Conservation (phyloP, 2,329 filamentous ascomycete genomes). For the Fusarium nematophilum region DNA sequence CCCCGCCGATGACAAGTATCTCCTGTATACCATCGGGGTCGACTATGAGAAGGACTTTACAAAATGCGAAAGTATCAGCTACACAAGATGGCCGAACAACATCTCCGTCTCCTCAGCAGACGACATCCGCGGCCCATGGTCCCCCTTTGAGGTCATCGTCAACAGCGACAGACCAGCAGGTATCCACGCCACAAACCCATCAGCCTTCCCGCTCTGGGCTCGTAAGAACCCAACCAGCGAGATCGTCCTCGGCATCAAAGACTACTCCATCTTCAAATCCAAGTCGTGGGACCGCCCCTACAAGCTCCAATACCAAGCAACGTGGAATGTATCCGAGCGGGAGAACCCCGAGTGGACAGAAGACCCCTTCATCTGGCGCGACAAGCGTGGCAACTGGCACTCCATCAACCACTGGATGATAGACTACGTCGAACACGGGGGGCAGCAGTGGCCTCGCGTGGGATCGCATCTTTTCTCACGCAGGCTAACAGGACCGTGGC, state of each 20-base stretch:
- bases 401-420: conserved; percentile 48
- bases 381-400: conserved; percentile 49
- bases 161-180: conserved; percentile 22
- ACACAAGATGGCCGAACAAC: conserved; percentile 30
- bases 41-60: conserved; percentile 10
- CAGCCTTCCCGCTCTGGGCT: conserved; percentile 51
- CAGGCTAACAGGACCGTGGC: conserved; percentile 45
- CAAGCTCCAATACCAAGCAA: conserved; percentile 14
- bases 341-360: conserved; percentile 38
- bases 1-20: conserved; percentile 54
- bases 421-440: conserved; percentile 40
- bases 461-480: conserved; percentile 46
- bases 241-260: conserved; percentile 21
- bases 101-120: conserved; percentile 42
- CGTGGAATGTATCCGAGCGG: conserved; percentile 27
- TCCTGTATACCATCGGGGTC: conserved; percentile 58
- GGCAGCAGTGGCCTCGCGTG: conserved; percentile 44
- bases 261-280: conserved; percentile 25
- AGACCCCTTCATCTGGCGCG: conserved; percentile 50
- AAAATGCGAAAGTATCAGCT: conserved; percentile 26
- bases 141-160: conserved; percentile 15
- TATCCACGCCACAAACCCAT: conserved; percentile 53
- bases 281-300: neutral
- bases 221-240: conserved; percentile 1
- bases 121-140: conserved; percentile 33